Evolutionary conservation across 2,329 filamentous ascomycete species (phyloP), one percentile per base, ranked within the genome.

Genomic region (Elsinoe australis): DNA sequence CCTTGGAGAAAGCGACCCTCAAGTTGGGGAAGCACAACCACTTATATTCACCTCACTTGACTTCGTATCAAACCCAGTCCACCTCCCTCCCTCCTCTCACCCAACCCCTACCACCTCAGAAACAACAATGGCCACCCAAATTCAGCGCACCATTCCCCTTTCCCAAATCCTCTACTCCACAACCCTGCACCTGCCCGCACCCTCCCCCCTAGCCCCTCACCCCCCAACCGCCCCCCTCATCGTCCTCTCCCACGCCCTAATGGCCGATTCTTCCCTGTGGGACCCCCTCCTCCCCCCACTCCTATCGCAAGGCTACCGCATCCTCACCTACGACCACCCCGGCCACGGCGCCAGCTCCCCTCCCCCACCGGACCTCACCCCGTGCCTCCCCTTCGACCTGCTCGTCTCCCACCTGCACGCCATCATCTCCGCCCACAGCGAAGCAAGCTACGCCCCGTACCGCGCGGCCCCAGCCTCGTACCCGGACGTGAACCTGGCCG

Each of bases 211-310:
- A 5, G 5, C 15, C 29, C 41, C 46, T n/a, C 33, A 46, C 9
- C 57, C 58, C 9, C 9, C 15, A 22, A 46, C 46, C 22, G 47
- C 45, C 12, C 53, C 52, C 5, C 32, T 49, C 9, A 26, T 59
- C n/a, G 52, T 58, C 21, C 55, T 61, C 18, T 51, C 53, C 48
- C 59, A 61, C 33, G 58, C 59, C 21, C 52, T 61, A 12, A 61
- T 61, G 58, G 54, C 54, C 42, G 57, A 56, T 36, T 47, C 52
- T 3, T 51, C 55, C 48, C 60, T 60, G 58, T 61, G 53, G 51
- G 56, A 59, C 41, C 49, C 52, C 4, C 58, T 56, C 12, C 51
- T 55, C 49, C 36, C 34, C 14, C 48, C 54, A 12, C 55, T 60
- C 6, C 41, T 52, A 32, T 14, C 21, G 7, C 52, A 54, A 24